These are phyloP conservation scores for Paraglomus brasilianum DNA, from an alignment of 192 early-diverging fungal genomes.

Conservation along the genomic window DNA sequence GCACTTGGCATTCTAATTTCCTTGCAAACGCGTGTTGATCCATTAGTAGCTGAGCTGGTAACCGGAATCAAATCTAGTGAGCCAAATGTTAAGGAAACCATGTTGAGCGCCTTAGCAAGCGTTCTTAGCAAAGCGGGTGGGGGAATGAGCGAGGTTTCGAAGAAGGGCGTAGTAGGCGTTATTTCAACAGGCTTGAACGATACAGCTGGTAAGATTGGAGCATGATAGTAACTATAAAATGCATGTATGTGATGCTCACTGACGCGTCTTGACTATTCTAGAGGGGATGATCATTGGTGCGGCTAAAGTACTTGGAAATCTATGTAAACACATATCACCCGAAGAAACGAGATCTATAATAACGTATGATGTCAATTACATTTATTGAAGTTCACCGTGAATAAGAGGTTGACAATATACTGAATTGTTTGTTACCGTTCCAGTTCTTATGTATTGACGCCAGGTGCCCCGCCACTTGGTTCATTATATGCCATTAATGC, in stretches of 20 bases:
- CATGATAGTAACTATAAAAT: neutral
- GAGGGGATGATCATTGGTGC: constrained; percentile 55
- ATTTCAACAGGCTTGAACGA: constrained; percentile 60
- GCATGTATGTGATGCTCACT: neutral
- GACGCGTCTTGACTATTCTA: constrained; percentile 26
- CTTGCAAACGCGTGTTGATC: constrained; percentile 75
- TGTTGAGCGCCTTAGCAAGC: constrained; percentile 73
- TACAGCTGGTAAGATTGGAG: constrained; percentile 33
- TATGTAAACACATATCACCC: constrained; percentile 50
- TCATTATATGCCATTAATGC: constrained; percentile 49
- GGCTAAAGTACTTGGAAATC: constrained; percentile 60
- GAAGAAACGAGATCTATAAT: constrained; percentile 45
- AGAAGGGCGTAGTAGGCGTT: constrained; percentile 56
- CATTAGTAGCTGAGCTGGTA: constrained; percentile 72
- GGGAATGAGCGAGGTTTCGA: constrained; percentile 59
- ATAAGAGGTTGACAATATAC: too few species aligned
- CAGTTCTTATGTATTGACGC: constrained; percentile 29
- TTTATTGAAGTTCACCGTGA: too few species aligned
- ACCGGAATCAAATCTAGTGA: constrained; percentile 64
- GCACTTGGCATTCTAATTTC: constrained; percentile 73
- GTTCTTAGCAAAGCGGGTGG: constrained; percentile 63
- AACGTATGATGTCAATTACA: neutral
- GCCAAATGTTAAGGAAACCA: constrained; percentile 57
- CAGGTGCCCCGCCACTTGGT: constrained; percentile 35
- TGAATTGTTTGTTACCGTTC: constrained; percentile 41